Evolutionary conservation across 805 yeast species (phyloP), one percentile per base, ranked within the genome.

Genomic region (Saturnispora sekii): DNA sequence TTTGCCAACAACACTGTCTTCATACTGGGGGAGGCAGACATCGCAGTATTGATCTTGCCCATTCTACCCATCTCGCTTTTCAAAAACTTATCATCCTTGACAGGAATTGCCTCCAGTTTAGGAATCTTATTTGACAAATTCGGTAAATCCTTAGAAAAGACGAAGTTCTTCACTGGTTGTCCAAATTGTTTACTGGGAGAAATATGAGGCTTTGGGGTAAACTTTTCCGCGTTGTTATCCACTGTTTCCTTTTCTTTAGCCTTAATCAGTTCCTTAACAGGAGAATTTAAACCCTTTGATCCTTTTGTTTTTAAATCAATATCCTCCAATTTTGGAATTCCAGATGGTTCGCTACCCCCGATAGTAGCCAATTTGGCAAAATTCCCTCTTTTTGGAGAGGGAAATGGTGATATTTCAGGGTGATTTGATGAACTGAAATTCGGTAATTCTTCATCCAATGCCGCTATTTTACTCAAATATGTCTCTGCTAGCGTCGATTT

Each of bases 11-110:
- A 32, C 10, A 43, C 28, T 3, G 51, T 42, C 43, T 65, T 64
- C 51, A 60, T 44, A 10, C 67, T 63, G 1, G 69, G 69, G 1
- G 68, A 65, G 18, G 55, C 58, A 1, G 66, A 55, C 58, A 64
- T 58, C 1, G 60, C 61, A 34, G 61, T 55, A 38, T 54, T 59
- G 35, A 63, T 61, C 36, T 57, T 52, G n/a, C 60, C 59, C 65
- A 63, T 58, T 9, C 58, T 53, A 17, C 48, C 53, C 32, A 55
- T 53, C 44, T 62, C 65, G 33, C 61, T 56, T 41, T 50, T 57
- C 9, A 56, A 43, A 5, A 57, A 52, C 40, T 52, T 48, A 18
- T 48, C 49, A 10, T 45, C 32, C 12, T 37, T 21, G 45, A 43
- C 30, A 48, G 15, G 10, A 6, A 36, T 31, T 5, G 34, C 36